Evolutionary conservation across 139 green algal species (phyloP).

Genomic region (Chlorella sp.): DNA sequence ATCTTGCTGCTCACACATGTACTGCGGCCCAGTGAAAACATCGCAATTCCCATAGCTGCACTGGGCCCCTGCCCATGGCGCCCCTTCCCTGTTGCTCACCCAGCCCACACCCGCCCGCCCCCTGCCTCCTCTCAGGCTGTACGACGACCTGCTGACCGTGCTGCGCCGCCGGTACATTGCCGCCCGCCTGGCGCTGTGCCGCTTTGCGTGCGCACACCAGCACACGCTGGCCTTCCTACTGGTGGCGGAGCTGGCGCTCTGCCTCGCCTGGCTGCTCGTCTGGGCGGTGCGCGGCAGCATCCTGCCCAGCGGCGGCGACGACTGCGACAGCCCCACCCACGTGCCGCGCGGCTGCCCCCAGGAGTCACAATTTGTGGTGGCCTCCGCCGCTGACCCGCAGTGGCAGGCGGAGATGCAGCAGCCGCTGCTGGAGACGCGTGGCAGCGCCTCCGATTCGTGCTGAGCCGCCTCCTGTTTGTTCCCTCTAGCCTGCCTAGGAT

Average conservation of each 20-base stretch:
- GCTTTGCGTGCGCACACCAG: conserved; percentile 30
- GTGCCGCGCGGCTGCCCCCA: neutral
- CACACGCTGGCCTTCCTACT: conserved; percentile 15
- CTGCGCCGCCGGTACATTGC: neutral
- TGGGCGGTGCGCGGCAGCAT: conserved; percentile 11
- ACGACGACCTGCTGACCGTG: neutral
- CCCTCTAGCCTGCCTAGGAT: neutral
- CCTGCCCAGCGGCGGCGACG: neutral
- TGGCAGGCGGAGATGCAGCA: conserved; percentile 25
- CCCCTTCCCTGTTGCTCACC: neutral
- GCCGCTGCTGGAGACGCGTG: conserved; percentile 14
- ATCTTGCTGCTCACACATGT: neutral
- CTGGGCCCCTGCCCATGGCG: neutral
- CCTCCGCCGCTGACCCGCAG: conserved; percentile 11
- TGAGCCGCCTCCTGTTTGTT: neutral
- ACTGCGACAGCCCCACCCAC: neutral
- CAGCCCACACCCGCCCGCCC: neutral
- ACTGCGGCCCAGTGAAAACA: neutral
- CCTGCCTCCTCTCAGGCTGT: neutral
- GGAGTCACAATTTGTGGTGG: conserved; percentile 17
- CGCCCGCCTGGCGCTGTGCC: conserved; percentile 15
- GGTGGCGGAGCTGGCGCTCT: conserved; percentile 13
- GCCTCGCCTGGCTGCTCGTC: conserved; percentile 9
- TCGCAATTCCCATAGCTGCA: neutral
- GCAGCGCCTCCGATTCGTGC: neutral